Evolutionary conservation across 768 basidiomycete genomes (phyloP).

Genomic region (Macrolepiota albuminosa): DNA sequence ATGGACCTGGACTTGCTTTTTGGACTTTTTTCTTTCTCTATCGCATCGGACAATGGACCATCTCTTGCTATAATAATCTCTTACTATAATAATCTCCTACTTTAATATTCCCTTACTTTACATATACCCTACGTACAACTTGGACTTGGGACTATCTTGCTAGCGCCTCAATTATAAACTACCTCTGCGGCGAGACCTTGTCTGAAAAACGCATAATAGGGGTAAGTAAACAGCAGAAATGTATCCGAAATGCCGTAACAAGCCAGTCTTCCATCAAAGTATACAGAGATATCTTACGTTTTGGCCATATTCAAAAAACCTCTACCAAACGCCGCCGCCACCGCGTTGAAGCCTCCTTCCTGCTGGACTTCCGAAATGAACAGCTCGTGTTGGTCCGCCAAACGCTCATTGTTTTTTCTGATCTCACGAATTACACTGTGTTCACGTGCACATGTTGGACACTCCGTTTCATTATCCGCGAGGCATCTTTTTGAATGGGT

Average conservation of each 20-base stretch:
- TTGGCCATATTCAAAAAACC: slow-evolving; percentile 51
- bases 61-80: not conserved
- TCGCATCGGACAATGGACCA: not conserved
- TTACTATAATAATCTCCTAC: not conserved
- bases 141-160: not conserved
- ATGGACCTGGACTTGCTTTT: not conserved
- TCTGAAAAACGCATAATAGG: not conserved
- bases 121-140: not conserved
- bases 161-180: not conserved
- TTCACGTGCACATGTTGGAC: slow-evolving; percentile 82
- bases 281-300: slow-evolving; percentile 26
- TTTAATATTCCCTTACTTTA: not conserved
- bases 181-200: not conserved
- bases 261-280: not conserved
- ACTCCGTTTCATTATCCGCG: slow-evolving; percentile 85
- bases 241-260: not conserved
- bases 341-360: slow-evolving; percentile 65
- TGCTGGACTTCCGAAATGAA: slow-evolving; percentile 73
- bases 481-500: slow-evolving; percentile 56
- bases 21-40: not conserved
- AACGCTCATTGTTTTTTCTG: slow-evolving; percentile 74
- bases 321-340: slow-evolving; percentile 66
- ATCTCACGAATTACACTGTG: slow-evolving; percentile 91
- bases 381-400: slow-evolving; percentile 79
- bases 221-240: not conserved